phyloP scores from a whole-genome alignment of 306 rosid genomes.

The Vigna unguiculata region DNA sequence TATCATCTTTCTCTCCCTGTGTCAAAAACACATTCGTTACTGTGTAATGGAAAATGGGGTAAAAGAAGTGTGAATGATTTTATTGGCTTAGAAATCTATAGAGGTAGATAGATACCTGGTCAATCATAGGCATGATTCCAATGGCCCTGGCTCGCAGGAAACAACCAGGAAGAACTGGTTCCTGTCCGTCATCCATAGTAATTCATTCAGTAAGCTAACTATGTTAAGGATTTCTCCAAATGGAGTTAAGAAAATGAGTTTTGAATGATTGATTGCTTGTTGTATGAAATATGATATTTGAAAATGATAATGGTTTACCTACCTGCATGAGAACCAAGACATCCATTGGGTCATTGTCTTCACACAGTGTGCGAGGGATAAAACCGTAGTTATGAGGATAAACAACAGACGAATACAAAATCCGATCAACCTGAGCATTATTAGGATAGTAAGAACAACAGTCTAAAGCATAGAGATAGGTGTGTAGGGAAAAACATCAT shows the following conservation, averaged over 20 bases:
- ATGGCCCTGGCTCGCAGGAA: conserved; percentile 93
- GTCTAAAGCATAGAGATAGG: neutral
- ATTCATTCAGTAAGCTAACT: conserved; percentile 16
- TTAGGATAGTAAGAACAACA: conserved; percentile 37
- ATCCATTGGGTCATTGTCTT: conserved; percentile 98
- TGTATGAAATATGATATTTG: neutral
- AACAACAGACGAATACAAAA: conserved; percentile 90
- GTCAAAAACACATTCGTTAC: conserved; percentile 28
- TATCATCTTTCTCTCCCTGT: conserved; percentile 99
- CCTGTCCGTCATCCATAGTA: conserved; percentile 51
- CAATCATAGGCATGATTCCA: conserved; percentile 99
- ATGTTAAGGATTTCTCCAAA: neutral
- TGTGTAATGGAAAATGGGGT: neutral
- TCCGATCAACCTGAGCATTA: conserved; percentile 81
- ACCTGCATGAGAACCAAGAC: conserved; percentile 98
- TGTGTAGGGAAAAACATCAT: conserved; percentile 7
- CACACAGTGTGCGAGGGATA: conserved; percentile 96
- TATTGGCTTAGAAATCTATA: conserved; percentile 19
- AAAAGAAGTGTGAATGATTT: neutral
- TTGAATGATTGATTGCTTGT: neutral
- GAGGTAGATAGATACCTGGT: conserved; percentile 69
- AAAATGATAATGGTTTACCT: conserved; percentile 54
- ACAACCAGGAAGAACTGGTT: conserved; percentile 94
- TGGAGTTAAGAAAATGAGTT: no score
- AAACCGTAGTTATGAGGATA: conserved; percentile 98